A percentile compares a stretch with the other conserved stretches of the same genome.
These are phyloP conservation scores for Umbelopsis isabellina DNA, from an alignment of 192 early-diverging fungal genomes.

Conservation along the genomic window DNA sequence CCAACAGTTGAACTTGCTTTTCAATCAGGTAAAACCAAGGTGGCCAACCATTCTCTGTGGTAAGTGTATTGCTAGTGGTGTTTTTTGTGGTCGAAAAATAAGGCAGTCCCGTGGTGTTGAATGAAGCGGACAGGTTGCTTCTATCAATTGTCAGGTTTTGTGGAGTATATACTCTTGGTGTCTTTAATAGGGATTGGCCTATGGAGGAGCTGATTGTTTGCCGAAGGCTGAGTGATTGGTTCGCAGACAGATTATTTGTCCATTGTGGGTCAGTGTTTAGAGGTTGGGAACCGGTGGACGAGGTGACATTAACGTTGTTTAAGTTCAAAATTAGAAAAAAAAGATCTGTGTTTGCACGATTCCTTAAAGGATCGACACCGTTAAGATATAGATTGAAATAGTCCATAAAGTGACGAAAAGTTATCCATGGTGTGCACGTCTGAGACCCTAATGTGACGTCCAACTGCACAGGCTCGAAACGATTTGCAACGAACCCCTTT, in stretches of 20 bases:
- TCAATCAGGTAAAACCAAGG: conserved; percentile 24
- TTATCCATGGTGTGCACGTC: conserved; percentile 7
- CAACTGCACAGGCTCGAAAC: not conserved
- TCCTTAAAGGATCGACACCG: not conserved
- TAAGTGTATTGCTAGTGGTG: not conserved
- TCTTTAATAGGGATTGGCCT: not conserved
- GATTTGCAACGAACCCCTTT: not conserved
- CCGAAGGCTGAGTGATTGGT: conserved; percentile 4
- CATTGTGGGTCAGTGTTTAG: conserved; percentile 1
- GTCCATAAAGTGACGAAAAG: conserved; percentile 14
- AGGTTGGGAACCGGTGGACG: not conserved
- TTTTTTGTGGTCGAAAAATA: not conserved
- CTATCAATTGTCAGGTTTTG: conserved; percentile 2
- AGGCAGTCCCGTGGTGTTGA: conserved; percentile 8
- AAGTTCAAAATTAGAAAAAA: conserved; percentile 23
- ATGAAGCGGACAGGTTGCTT: not conserved
- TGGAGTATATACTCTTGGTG: conserved; percentile 28
- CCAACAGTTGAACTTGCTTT: conserved; percentile 21
- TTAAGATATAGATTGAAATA: not conserved
- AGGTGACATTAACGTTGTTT: not conserved
- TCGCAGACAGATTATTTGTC: not conserved
- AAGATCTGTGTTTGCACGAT: conserved; percentile 9
- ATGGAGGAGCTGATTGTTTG: conserved; percentile 8
- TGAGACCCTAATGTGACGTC: not conserved
- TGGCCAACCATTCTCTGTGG: conserved; percentile 19